A percentile compares a stretch with the other conserved stretches of the same genome.
Conservation (phyloP, 2,329 filamentous ascomycete species). For the Sarocladium strictum region DNA sequence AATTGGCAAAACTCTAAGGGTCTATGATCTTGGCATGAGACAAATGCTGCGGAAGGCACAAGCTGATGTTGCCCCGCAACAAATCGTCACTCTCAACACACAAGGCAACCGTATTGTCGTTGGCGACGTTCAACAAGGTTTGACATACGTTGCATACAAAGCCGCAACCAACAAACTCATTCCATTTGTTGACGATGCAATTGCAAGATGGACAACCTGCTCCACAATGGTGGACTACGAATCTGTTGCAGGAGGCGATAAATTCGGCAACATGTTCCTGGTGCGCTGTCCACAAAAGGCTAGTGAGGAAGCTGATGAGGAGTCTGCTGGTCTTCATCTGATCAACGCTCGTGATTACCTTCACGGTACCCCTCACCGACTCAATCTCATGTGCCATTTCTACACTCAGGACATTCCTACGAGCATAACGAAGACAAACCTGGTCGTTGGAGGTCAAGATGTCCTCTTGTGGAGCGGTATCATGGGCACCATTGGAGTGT, state of each 20-base stretch:
- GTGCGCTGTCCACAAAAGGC: constrained; percentile 80
- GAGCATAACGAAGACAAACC: constrained; percentile 78
- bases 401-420: constrained; percentile 91
- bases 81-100: constrained; percentile 85
- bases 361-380: constrained; percentile 77
- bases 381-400: constrained; percentile 81
- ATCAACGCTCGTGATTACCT: constrained; percentile 85
- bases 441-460: constrained; percentile 88
- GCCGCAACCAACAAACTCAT: constrained; percentile 85
- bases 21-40: constrained; percentile 91
- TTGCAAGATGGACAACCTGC: constrained; percentile 85
- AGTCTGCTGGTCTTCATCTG: constrained; percentile 85
- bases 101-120: constrained; percentile 89
- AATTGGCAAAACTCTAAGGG: constrained; percentile 71
- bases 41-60: constrained; percentile 91
- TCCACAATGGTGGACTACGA: constrained; percentile 97
- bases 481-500: constrained; percentile 87
- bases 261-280: constrained; percentile 95
- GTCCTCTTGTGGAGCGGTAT: constrained; percentile 90
- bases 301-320: constrained; percentile 86
- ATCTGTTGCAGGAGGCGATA: constrained; percentile 88
- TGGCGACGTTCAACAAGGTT: constrained; percentile 85
- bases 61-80: constrained; percentile 67
- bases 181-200: constrained; percentile 84
- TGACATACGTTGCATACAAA: constrained; percentile 93